These are phyloP conservation scores for Hemileia vastatrix DNA, from an alignment of 1,284 basidiomycete species.

Conservation along the genomic window DNA sequence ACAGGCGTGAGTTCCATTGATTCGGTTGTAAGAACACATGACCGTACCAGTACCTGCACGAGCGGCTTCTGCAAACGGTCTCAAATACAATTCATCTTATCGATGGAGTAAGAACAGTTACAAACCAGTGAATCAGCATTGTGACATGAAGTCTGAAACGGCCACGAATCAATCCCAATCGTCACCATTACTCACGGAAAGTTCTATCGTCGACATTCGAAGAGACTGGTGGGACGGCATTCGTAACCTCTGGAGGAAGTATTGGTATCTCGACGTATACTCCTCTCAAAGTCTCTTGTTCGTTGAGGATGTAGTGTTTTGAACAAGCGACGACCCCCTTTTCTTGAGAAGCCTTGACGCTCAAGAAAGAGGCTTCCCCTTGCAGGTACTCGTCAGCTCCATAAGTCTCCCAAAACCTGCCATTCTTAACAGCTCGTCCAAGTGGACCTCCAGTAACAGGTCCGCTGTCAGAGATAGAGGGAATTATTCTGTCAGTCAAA, in stretches of 20 bases:
- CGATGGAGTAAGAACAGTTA: neutral
- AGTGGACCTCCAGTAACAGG: slow-evolving; percentile 47
- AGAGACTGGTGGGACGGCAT: slow-evolving; percentile 37
- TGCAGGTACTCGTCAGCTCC: slow-evolving; percentile 47
- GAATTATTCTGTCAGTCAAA: slow-evolving; percentile 22
- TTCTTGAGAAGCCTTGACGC: slow-evolving; percentile 44
- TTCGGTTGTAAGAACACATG: slow-evolving; percentile 47
- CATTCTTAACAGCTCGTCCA: slow-evolving; percentile 45
- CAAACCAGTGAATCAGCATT: neutral
- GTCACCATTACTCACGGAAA: too few species aligned
- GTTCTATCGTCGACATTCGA: slow-evolving; percentile 45
- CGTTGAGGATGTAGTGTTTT: slow-evolving; percentile 44
- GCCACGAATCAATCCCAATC: too few species aligned
- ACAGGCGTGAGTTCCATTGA: slow-evolving; percentile 71
- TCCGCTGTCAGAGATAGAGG: slow-evolving; percentile 24
- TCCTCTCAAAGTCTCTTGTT: slow-evolving; percentile 44
- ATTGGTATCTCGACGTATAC: slow-evolving; percentile 33
- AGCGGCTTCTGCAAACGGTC: slow-evolving; percentile 48
- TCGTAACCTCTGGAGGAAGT: slow-evolving; percentile 35
- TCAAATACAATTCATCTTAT: slow-evolving; percentile 46
- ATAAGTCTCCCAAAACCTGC: slow-evolving; percentile 45
- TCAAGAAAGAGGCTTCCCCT: slow-evolving; percentile 43
- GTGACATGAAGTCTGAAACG: slow-evolving; percentile 24
- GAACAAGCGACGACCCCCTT: slow-evolving; percentile 42
- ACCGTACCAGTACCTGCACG: slow-evolving; percentile 46